phyloP scores from a whole-genome alignment of 2,329 filamentous ascomycete genomes.

The Aspergillus puulaauensis region DNA sequence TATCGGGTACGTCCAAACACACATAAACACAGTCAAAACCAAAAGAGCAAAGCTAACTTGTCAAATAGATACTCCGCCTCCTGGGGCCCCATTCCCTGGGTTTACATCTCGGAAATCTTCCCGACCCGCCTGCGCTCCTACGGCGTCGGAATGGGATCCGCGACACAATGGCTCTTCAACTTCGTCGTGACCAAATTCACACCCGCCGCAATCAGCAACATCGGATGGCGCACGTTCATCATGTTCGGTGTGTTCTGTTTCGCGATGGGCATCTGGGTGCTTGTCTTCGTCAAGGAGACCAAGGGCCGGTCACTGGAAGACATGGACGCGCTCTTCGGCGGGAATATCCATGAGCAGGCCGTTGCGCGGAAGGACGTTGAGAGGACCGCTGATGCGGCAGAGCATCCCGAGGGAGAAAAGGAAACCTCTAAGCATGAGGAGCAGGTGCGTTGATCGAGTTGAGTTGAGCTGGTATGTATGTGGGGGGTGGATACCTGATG shows the following conservation, averaged over 20 bases:
- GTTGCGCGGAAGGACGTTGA: not conserved
- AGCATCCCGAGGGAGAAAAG: not conserved
- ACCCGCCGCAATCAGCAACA: conserved; percentile 35
- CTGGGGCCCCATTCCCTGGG: conserved; percentile 34
- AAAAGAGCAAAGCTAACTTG: not conserved
- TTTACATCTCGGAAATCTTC: conserved; percentile 37
- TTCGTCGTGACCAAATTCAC: conserved; percentile 44
- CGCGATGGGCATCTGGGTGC: conserved; percentile 26
- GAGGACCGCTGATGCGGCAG: not conserved
- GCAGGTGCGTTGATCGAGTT: not conserved
- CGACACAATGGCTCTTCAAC: conserved; percentile 43
- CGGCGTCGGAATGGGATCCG: conserved; percentile 40
- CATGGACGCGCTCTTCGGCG: conserved; percentile 56
- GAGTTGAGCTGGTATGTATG: too few species aligned
- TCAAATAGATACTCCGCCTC: conserved; percentile 22
- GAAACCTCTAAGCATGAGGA: not conserved
- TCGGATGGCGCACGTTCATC: conserved; percentile 32
- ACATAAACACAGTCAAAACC: not conserved
- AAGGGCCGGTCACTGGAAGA: conserved; percentile 56
- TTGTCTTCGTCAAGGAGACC: conserved; percentile 55
- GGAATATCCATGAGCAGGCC: not conserved
- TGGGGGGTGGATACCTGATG: too few species aligned
- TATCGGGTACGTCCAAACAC: not conserved
- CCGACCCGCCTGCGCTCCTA: conserved; percentile 41
- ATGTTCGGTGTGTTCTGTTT: conserved; percentile 44